These are phyloP conservation scores for Colletotrichum orchidophilum DNA, from an alignment of 2,329 filamentous ascomycete species.

Conservation along the genomic window DNA sequence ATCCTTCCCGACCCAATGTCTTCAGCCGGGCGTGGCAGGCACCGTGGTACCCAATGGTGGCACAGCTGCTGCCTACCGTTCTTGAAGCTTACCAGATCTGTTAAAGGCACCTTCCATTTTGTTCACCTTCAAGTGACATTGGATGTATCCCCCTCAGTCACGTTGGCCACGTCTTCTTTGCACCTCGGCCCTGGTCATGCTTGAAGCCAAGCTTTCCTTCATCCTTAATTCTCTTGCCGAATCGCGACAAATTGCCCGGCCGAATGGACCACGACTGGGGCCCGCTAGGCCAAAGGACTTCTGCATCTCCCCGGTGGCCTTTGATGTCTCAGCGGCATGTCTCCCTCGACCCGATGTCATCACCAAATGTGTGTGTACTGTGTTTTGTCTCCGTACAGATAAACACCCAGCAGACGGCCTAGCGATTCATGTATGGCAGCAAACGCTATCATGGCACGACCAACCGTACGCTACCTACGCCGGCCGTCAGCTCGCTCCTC, in stretches of 20 bases:
- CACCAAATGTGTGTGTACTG: neutral
- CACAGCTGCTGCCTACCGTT: no score
- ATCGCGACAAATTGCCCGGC: neutral
- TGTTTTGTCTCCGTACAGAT: neutral
- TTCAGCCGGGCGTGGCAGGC: neutral
- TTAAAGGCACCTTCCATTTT: no score
- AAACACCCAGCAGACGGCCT: neutral
- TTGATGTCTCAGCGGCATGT: neutral
- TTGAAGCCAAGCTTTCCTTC: conserved; percentile 12
- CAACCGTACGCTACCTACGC: neutral
- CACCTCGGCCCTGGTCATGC: neutral
- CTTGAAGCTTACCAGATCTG: no score
- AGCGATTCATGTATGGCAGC: neutral
- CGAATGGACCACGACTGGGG: neutral
- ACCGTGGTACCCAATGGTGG: no score
- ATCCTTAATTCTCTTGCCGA: neutral
- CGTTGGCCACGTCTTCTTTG: no score
- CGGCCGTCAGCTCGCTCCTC: neutral
- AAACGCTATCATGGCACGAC: neutral
- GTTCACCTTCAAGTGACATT: neutral
- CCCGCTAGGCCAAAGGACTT: neutral
- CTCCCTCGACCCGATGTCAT: neutral
- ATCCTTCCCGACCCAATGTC: neutral
- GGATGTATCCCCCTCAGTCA: neutral
- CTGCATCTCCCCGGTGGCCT: neutral